These are phyloP conservation scores for Malbranchea cinnamomea DNA, from an alignment of 2,329 filamentous ascomycete genomes.

Conservation along the genomic window DNA sequence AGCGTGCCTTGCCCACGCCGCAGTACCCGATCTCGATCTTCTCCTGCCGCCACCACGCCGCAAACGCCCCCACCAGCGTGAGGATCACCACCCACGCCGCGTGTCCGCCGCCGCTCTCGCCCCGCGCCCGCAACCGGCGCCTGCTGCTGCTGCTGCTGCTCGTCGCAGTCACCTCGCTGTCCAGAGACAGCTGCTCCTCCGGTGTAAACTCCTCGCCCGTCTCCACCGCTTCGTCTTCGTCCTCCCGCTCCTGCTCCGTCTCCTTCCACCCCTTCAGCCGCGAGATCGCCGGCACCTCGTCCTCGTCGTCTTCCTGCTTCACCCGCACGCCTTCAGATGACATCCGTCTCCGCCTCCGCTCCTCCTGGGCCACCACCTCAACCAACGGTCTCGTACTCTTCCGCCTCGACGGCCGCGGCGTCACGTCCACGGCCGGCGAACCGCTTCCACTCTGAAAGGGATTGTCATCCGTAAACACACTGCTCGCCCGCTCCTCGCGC, in stretches of 20 bases:
- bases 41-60: constrained; percentile 78
- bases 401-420: constrained; percentile 35
- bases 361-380: constrained; percentile 14
- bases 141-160: constrained; percentile 24
- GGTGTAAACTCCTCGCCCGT: constrained; percentile 87
- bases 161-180: constrained; percentile 48
- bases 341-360: constrained; percentile 19
- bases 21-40: constrained; percentile 96
- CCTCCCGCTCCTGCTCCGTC: constrained; percentile 26
- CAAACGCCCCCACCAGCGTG: constrained; percentile 57
- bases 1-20: constrained; percentile 56
- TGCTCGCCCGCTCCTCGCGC: constrained; percentile 35
- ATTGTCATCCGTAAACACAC: constrained; percentile 75
- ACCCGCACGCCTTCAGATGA: constrained; percentile 21
- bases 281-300: constrained; percentile 37
- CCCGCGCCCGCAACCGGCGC: constrained; percentile 17
- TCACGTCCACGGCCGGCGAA: constrained; percentile 44
- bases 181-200: constrained; percentile 69
- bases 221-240: constrained; percentile 53
- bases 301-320: constrained; percentile 37
- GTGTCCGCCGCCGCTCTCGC: constrained; percentile 36
- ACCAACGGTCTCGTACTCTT: constrained; percentile 33
- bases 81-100: constrained; percentile 58
- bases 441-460: constrained; percentile 82
- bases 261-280: constrained; percentile 24